Evolutionary conservation across 2,329 filamentous ascomycete genomes (phyloP), one percentile per base, ranked within the genome.

Genomic region (Trichoderma sp.): DNA sequence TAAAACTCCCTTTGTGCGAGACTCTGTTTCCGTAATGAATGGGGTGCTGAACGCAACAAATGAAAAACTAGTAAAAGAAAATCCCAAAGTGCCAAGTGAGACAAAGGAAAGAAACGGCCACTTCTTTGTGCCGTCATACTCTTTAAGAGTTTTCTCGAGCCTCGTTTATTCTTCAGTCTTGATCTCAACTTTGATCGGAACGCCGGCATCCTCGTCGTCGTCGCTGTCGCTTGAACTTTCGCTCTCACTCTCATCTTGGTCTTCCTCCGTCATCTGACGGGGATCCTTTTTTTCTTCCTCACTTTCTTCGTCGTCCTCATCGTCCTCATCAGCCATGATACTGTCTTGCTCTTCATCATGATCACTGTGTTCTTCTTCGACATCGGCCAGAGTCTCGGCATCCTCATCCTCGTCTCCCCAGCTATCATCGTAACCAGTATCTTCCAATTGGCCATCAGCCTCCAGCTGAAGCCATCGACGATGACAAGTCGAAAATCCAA

Each of bases 401-500:
- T 43, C 50, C 1, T 47, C 34, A 5, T 69, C 36, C 6, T 50
- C 20, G 1, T n/a, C 28, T 0, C 17, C 67, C 61, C 55, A 70
- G 13, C 36, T 59, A 11, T 71, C 39, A 1, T 67, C 62, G 8
- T 64, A 32, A 47, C 65, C 26, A 3, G 32, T 58, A 2, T 47
- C 68, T 2, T 50, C 71, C 15, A 67, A 8, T 2, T 71, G 68
- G 4, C 43, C 23, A 8, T 63, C 57, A 0, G n/a, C 6, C 1
- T 58, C 72, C 3, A 70, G 77, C 68, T 85, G 82, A 70, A 87
- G 83, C 85, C 87, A 91, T 71, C 86, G 85, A 80, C 87, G 88
- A 43, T 85, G 85, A 74, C 88, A 89, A 0, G 88, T 89, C 12
- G 86, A 84, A 74, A 86, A 84, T 9, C 88, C 88, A 76, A 91